Evolutionary conservation across 345 rosid genomes (phyloP).

Genomic region (Trapa bicornis): DNA sequence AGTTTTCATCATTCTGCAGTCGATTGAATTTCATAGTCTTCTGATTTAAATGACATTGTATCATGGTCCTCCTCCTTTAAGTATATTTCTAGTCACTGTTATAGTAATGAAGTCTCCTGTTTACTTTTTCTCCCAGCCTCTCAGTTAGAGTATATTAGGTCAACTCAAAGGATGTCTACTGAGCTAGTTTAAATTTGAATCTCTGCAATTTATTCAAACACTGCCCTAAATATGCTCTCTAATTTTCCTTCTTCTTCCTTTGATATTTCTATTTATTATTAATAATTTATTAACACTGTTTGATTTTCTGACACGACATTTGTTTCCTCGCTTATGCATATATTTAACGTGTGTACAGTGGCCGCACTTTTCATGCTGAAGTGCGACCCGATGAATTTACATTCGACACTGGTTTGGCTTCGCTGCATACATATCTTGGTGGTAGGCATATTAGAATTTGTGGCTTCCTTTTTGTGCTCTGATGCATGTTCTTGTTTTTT

Average conservation of each 20-base stretch:
- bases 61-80: too few species aligned
- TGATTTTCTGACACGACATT: background rate
- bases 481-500: background rate
- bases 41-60: background rate
- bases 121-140: too few species aligned
- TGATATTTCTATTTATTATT: background rate
- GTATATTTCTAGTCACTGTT: too few species aligned
- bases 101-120: too few species aligned
- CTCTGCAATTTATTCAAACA: background rate
- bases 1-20: background rate
- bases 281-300: background rate
- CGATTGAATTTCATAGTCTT: background rate
- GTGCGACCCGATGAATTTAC: slow-evolving; percentile 28
- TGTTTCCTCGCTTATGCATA: slow-evolving; percentile 7
- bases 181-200: background rate
- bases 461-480: background rate
- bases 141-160: background rate
- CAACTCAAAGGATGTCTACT: background rate
- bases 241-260: background rate
- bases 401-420: slow-evolving; percentile 67
- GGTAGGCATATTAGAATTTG: slow-evolving; percentile 31
- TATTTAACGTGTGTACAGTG: slow-evolving; percentile 14
- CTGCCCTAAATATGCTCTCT: background rate
- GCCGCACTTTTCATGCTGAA: slow-evolving; percentile 7
- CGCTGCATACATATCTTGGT: slow-evolving; percentile 82